Base-by-base conservation (phyloP, 495 filamentous ascomycete species). In the Xeromyces bisporus region DNA sequence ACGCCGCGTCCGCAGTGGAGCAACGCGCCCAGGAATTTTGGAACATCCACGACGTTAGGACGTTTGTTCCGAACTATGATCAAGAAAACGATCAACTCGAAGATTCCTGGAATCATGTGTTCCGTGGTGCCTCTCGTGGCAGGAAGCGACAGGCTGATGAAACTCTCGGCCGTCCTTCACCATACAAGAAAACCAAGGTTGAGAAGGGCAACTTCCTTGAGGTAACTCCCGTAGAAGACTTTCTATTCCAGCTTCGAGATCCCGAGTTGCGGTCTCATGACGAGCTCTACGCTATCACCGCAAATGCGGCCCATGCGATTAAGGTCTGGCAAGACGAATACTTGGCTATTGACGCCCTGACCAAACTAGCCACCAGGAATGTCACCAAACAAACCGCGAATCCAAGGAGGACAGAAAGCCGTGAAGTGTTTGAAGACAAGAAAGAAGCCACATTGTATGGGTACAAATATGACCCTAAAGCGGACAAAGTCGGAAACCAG, bases 311-410 rank as follows among this genome's bases (percentile, higher is more conserved):
- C 8, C 45, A 58, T 27, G 62, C 64, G 3, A 39, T 86, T 32
- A 53, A 56, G 24, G 51, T 53, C 3, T 75, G 72, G 58, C 74
- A 84, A 45, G 58, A 72, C 11, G 73, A 85, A 40, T 80, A 64
- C 41, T 42, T 70, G 8, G 59, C 59, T 10, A 61, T 84, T 3
- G 64, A 73, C 33, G 64, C 66, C 32, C 54, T 71, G 21, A 53
- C 66, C 12, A 65, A 67, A 53, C 32, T 46, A 50, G 40, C 64
- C 44, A 43, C 69, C 49, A 44, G 58, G 48, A 34, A 58, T 33
- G 30, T 43, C 7, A 29, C 29, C 5, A 52, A 52, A 30, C 36
- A 36, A 10, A 41, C 41, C 1, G 29, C 33, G 13, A 42, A 50
- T 15, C 47, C 47, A 0, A 36, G 50, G 17, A 49, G 51, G 21